Evolutionary conservation across 2,329 filamentous ascomycete genomes (phyloP).

Genomic region (Hypocrella siamensis): DNA sequence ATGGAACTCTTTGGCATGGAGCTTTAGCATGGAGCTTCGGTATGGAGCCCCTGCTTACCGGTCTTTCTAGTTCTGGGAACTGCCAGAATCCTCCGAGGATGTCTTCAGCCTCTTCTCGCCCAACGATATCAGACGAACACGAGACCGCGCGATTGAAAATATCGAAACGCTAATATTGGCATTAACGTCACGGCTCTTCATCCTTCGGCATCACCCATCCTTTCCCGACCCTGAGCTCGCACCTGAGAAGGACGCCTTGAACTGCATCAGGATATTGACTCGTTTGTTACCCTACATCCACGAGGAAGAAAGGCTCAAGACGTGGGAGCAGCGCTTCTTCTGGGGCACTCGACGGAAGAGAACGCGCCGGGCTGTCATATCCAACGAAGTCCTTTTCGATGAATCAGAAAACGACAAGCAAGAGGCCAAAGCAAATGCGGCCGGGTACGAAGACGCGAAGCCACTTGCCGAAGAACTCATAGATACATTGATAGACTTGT

Average conservation of each 20-base stretch:
- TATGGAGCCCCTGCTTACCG: constrained; percentile 3
- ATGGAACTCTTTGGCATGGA: no score
- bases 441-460: constrained; percentile 67
- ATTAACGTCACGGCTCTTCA: constrained; percentile 66
- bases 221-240: constrained; percentile 80
- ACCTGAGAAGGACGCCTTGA: constrained; percentile 75
- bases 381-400: constrained; percentile 72
- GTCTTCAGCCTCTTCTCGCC: constrained; percentile 92
- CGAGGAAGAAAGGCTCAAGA: constrained; percentile 65
- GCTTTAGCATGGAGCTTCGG: no score
- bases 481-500: constrained; percentile 72
- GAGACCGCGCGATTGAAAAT: constrained; percentile 73
- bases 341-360: constrained; percentile 64
- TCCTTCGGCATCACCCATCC: constrained; percentile 74
- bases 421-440: constrained; percentile 27
- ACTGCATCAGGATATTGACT: constrained; percentile 85
- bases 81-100: constrained; percentile 89
- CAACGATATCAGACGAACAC: constrained; percentile 72
- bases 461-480: constrained; percentile 86
- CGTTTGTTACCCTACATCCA: constrained; percentile 83
- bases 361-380: constrained; percentile 48
- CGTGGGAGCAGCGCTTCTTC: constrained; percentile 90
- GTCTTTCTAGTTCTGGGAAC: constrained; percentile 73
- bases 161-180: constrained; percentile 78
- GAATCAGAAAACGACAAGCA: constrained; percentile 44